Evolutionary conservation across 2,329 filamentous ascomycete species (phyloP), one percentile per base, ranked within the genome.

Genomic region (Chrysosporium queenslandicum): DNA sequence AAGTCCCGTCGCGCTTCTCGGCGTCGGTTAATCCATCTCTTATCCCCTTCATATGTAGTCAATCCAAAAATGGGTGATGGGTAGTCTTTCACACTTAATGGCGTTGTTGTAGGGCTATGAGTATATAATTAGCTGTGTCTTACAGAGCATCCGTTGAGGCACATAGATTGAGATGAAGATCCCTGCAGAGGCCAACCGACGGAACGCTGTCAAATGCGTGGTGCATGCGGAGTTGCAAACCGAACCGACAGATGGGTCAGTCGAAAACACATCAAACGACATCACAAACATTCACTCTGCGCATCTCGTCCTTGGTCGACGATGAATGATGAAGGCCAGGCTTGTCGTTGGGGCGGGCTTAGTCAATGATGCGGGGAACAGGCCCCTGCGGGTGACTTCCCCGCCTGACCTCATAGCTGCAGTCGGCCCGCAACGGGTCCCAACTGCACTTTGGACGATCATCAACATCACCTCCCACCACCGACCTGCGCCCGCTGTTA

Each of bases 391-490:
- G 16, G 47, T 54, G 55, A 53, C 52, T 53, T 52, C 49, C 50
- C 52, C 55, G 48, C 55, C 49, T 54, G 55, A 56, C 55, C 52
- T 52, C 54, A 52, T 49, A 9, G 25, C 46, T 37, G 4, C 41
- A 23, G 4, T n/a, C n/a, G n/a, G 0, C n/a, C 39, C 36, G 46
- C 39, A 30, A 5, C 27, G 29, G 30, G 3, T 27, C 49, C 46
- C 51, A 50, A 54, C 53, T 53, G 50, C 53, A 11, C 5, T 5
- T 25, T 25, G 5, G 20, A 40, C 21, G 20, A 41, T 41, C 39
- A 25, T 4, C 39, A 25, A 25, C 20, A 12, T 25, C 39, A 25
- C 18, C n/a, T 18, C 14, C 20, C 12, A 12, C 21, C 39, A 25
- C 20, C 39, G 14, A 18, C 36, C n/a, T 18, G 2, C 12, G 34